Percentiles rank a stretch among this genome's conserved stretches.
phyloP scores from a whole-genome alignment of 1,284 basidiomycete genomes.

The Austropuccinia psidii region DNA sequence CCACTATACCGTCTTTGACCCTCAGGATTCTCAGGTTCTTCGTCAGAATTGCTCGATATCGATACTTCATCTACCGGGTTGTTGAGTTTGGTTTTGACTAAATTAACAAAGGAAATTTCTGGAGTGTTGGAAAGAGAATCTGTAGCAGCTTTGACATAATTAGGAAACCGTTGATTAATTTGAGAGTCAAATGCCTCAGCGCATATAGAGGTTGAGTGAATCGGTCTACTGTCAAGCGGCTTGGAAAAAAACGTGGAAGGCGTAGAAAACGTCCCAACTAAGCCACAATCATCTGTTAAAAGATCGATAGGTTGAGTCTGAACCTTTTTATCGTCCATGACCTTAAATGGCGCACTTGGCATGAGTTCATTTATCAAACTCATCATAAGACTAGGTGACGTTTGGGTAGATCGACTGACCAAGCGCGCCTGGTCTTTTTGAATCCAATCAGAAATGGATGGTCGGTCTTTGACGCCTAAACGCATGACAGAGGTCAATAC shows the following conservation, averaged over 20 bases:
- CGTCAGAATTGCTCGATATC: constrained; percentile 11
- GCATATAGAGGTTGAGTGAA: too few relatives aligned
- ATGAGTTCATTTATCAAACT: constrained; percentile 10
- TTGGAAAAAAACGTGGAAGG: too few relatives aligned
- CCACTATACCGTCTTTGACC: background rate
- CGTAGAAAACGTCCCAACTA: too few relatives aligned
- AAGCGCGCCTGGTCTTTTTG: constrained; percentile 24
- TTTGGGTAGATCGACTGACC: constrained; percentile 36
- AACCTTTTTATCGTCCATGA: background rate
- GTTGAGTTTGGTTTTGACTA: background rate
- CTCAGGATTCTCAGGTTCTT: constrained; percentile 20
- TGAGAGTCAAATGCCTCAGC: too few relatives aligned
- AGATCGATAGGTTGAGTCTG: background rate
- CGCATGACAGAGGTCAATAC: background rate
- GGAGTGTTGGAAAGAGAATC: background rate
- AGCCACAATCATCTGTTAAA: background rate
- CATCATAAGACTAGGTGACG: constrained; percentile 26
- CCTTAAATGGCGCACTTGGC: background rate
- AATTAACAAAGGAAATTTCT: background rate
- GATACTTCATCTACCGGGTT: background rate
- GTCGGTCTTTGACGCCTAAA: background rate
- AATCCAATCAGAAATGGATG: constrained; percentile 21
- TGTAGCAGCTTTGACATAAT: background rate
- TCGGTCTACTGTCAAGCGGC: too few relatives aligned
- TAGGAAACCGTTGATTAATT: background rate